These are phyloP conservation scores for Perilla frutescens DNA, from an alignment of 257 asterid species.

Conservation along the genomic window DNA sequence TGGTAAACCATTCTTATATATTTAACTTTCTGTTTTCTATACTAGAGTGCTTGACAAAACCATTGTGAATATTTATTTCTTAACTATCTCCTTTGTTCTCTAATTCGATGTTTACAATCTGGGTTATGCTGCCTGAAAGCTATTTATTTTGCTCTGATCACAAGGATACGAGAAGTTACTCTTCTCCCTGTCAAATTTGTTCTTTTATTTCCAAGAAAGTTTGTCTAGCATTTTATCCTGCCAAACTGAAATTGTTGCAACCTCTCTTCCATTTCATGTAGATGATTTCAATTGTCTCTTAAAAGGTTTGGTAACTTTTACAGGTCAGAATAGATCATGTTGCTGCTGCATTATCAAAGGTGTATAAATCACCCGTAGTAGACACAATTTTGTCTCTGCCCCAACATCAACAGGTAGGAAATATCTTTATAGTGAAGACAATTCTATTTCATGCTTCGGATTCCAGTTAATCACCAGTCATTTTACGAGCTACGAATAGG, in stretches of 20 bases:
- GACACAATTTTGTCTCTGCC: conserved; percentile 92
- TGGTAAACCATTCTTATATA: conserved; percentile 48
- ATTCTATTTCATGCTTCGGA: background rate
- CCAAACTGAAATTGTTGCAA: background rate
- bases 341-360: conserved; percentile 85
- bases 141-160: background rate
- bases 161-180: background rate
- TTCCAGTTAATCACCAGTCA: conserved; percentile 9
- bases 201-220: background rate
- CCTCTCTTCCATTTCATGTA: conserved; percentile 16
- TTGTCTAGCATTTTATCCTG: conserved; percentile 8
- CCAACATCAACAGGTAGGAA: conserved; percentile 94
- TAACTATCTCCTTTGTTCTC: background rate
- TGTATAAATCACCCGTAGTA: conserved; percentile 76
- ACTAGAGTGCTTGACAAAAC: conserved; percentile 5
- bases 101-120: background rate
- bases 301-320: conserved; percentile 25
- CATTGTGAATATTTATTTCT: background rate
- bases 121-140: background rate
- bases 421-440: background rate
- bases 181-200: background rate
- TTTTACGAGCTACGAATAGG: background rate
- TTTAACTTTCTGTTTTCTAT: conserved; percentile 12
- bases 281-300: conserved; percentile 4
- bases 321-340: conserved; percentile 95